Conservation (phyloP, 1,139 yeast species). For the Hemisphaericaspora subhashii region DNA sequence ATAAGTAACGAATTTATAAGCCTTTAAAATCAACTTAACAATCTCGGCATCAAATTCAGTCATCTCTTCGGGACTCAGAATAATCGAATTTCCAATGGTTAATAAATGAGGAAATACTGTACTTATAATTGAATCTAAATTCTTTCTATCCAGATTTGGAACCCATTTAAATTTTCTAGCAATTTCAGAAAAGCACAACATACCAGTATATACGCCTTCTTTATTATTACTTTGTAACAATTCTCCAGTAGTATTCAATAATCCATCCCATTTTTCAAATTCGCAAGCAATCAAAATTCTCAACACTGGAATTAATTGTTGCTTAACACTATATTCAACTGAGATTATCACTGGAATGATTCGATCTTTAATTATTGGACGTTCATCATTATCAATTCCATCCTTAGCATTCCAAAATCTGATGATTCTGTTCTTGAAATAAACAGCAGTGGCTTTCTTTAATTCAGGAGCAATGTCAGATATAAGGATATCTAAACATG, state of each 20-base stretch:
- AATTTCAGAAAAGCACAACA: constrained; percentile 73
- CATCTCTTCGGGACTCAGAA: constrained; percentile 26
- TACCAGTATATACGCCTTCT: constrained; percentile 69
- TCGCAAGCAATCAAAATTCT: constrained; percentile 66
- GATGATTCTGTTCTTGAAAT: constrained; percentile 73
- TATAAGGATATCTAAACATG: constrained; percentile 72
- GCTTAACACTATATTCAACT: constrained; percentile 49
- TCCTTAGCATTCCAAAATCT: constrained; percentile 55
- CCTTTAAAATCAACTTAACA: constrained; percentile 71
- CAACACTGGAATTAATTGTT: constrained; percentile 71
- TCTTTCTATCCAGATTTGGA: constrained; percentile 56
- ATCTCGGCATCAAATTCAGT: constrained; percentile 66
- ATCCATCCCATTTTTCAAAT: constrained; percentile 66
- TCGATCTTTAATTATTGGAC: constrained; percentile 66
- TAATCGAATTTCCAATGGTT: constrained; percentile 60
- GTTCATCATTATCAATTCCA: constrained; percentile 64
- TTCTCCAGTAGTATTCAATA: constrained; percentile 58
- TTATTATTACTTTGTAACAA: constrained; percentile 44
- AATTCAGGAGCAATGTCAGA: constrained; percentile 50
- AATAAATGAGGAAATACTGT: constrained; percentile 71
- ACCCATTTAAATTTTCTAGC: constrained; percentile 78
- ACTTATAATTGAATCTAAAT: constrained; percentile 59
- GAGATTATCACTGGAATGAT: constrained; percentile 45
- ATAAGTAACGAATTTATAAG: constrained; percentile 79
- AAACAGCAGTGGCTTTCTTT: constrained; percentile 81